Conservation (phyloP, 305 asterid genomes). For the Fraxinus albicans region DNA sequence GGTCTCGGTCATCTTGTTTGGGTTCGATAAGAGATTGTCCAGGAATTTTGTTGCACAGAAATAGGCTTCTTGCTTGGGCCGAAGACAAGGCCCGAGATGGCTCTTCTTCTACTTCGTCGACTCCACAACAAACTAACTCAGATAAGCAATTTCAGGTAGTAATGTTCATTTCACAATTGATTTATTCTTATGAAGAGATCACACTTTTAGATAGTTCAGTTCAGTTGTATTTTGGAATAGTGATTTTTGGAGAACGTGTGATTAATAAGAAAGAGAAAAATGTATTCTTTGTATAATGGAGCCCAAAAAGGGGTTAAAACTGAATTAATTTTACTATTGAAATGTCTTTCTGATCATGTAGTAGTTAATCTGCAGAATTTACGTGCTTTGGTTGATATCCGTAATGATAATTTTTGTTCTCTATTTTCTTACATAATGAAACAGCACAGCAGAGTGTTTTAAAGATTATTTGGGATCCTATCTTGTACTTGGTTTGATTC, state of each 20-base stretch:
- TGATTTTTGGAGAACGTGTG: too few relatives aligned
- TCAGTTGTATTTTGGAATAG: too few relatives aligned
- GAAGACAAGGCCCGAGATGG: slow-evolving; percentile 59
- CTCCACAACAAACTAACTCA: slow-evolving; percentile 34
- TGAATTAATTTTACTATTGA: not conserved
- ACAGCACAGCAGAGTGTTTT: not conserved
- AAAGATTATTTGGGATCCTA: not conserved
- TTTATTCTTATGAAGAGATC: not conserved
- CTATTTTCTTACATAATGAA: not conserved
- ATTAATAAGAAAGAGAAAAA: too few relatives aligned
- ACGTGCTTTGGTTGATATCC: not conserved
- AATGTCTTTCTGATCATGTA: not conserved
- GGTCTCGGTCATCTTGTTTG: slow-evolving; percentile 27
- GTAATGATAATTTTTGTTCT: not conserved
- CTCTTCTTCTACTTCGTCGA: slow-evolving; percentile 46
- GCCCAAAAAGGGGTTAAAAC: not conserved
- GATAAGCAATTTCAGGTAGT: slow-evolving; percentile 52
- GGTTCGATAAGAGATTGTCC: slow-evolving; percentile 21
- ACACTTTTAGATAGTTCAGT: not conserved
- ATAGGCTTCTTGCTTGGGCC: slow-evolving; percentile 69
- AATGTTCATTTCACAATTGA: not conserved
- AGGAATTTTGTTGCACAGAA: slow-evolving; percentile 37
- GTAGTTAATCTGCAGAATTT: not conserved
- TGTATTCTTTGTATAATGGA: too few relatives aligned
- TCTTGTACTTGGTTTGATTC: not conserved